A percentile compares a stretch with the other conserved stretches of the same genome.
These are phyloP conservation scores for Arabidopsis hybrid DNA, from an alignment of 441 rosid species.

Conservation along the genomic window DNA sequence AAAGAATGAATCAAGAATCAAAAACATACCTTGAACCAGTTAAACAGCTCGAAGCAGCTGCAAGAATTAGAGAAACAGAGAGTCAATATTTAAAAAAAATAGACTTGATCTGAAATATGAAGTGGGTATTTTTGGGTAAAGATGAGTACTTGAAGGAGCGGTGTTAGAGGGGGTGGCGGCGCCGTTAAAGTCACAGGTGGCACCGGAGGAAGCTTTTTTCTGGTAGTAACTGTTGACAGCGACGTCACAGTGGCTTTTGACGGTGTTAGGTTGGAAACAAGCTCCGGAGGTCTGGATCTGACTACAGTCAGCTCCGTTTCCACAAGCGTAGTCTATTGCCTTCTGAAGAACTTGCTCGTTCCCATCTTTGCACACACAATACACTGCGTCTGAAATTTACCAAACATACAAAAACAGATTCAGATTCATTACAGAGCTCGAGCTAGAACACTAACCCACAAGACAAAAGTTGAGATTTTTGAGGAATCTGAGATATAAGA, in stretches of 20 bases:
- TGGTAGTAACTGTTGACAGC: slow-evolving; percentile 94
- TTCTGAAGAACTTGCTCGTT: slow-evolving; percentile 68
- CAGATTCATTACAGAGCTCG: neutral
- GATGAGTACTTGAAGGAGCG: slow-evolving; percentile 61
- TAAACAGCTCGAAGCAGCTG: slow-evolving; percentile 44
- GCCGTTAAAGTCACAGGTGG: slow-evolving; percentile 81
- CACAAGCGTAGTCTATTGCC: slow-evolving; percentile 86
- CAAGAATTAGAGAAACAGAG: slow-evolving; percentile 21
- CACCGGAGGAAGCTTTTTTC: slow-evolving; percentile 60
- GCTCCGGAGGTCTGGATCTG: slow-evolving; percentile 65
- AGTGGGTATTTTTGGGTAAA: neutral
- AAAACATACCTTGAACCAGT: slow-evolving; percentile 46
- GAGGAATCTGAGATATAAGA: neutral
- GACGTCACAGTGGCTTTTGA: slow-evolving; percentile 85
- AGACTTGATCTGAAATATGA: neutral
- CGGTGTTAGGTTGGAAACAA: slow-evolving; percentile 83
- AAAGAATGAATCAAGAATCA: slow-evolving; percentile 14
- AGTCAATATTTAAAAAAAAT: neutral
- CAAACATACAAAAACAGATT: neutral
- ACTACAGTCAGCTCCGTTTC: slow-evolving; percentile 88
- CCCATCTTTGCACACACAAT: slow-evolving; percentile 86
- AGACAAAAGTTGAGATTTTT: neutral
- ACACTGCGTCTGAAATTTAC: slow-evolving; percentile 55
- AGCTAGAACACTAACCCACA: neutral
- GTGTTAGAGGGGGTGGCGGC: slow-evolving; percentile 52